Conservation (phyloP, 441 rosid genomes). For the Syzygium syzygioides region DNA sequence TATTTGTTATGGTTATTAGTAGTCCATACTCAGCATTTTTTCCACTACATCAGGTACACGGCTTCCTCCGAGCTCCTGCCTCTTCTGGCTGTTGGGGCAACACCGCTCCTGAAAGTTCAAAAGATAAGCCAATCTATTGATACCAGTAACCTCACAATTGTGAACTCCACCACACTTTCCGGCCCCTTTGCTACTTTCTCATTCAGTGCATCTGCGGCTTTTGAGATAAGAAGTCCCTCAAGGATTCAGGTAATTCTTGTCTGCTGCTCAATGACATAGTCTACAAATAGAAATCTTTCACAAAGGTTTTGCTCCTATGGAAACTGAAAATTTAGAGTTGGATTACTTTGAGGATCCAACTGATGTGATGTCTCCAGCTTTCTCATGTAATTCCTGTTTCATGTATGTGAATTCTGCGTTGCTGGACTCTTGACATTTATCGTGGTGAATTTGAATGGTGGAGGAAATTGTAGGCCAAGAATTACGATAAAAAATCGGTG, state of each 20-base stretch:
- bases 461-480: neutral
- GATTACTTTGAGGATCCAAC: neutral
- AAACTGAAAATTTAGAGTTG: neutral
- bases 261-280: neutral
- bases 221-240: slow-evolving; percentile 78
- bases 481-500: neutral
- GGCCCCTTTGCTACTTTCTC: slow-evolving; percentile 73
- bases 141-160: slow-evolving; percentile 42
- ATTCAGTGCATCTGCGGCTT: slow-evolving; percentile 76
- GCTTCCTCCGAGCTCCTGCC: slow-evolving; percentile 94
- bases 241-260: slow-evolving; percentile 63
- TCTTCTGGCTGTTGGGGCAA: slow-evolving; percentile 61
- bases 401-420: neutral
- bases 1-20: neutral
- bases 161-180: slow-evolving; percentile 63
- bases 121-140: slow-evolving; percentile 62
- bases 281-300: neutral
- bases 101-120: slow-evolving; percentile 72
- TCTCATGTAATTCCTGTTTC: neutral
- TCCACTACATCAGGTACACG: slow-evolving; percentile 52
- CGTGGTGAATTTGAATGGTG: neutral
- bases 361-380: neutral
- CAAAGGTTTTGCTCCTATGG: neutral
- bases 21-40: neutral
- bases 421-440: neutral